A percentile compares a stretch with the other conserved stretches of the same genome.
Evolutionary conservation across 2,329 filamentous ascomycete genomes (phyloP).

Genomic region (Aureobasidium zeae): DNA sequence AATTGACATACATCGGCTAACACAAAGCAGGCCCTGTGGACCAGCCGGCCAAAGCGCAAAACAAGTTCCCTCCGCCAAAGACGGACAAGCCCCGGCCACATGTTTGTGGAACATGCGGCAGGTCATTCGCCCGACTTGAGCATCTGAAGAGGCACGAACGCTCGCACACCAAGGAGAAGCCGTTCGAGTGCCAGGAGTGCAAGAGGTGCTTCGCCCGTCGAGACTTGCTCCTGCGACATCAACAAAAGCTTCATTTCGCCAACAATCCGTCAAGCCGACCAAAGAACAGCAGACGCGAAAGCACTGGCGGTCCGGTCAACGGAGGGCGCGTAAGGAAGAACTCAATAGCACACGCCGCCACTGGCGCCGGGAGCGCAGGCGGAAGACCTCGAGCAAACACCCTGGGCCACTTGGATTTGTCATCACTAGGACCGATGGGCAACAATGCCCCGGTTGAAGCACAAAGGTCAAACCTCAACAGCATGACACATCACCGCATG

Average conservation of each 20-base stretch:
- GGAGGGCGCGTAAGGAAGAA: conserved; percentile 80
- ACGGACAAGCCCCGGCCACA: conserved; percentile 96
- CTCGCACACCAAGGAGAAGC: conserved; percentile 98
- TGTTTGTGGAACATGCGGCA: conserved; percentile 80
- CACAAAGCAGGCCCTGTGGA: background rate
- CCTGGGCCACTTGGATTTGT: conserved; percentile 82
- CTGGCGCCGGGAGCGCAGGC: conserved; percentile 34
- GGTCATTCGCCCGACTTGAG: conserved; percentile 89
- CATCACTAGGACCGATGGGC: conserved; percentile 50
- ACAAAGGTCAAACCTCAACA: background rate
- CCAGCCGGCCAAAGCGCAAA: conserved; percentile 1
- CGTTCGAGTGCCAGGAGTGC: conserved; percentile 94
- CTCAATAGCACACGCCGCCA: conserved; percentile 60
- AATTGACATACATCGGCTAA: background rate
- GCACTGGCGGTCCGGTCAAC: conserved; percentile 61
- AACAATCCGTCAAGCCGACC: conserved; percentile 79
- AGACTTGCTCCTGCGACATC: conserved; percentile 84
- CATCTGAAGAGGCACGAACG: conserved; percentile 95
- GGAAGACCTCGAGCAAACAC: conserved; percentile 83
- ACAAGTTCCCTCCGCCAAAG: conserved; percentile 68
- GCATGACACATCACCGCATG: conserved; percentile 18
- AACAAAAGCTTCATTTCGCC: conserved; percentile 96
- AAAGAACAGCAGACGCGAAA: conserved; percentile 75
- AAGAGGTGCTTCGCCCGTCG: conserved; percentile 87
- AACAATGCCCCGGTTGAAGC: conserved; percentile 16